Evolutionary conservation across 306 rosid genomes (phyloP), one percentile per base, ranked within the genome.

Genomic region (Quercus cerris): DNA sequence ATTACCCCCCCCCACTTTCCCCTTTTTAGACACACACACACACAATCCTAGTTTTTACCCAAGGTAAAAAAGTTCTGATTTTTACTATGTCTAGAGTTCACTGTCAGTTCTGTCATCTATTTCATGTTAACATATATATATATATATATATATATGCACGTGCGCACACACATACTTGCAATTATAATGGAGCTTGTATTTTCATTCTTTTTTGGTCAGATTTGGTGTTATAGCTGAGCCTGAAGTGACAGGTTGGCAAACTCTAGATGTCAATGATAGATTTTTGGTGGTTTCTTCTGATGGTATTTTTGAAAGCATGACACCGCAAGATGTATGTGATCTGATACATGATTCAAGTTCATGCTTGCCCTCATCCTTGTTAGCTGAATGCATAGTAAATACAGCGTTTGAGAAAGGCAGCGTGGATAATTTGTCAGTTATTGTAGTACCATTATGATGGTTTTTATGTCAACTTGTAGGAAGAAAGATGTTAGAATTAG

Each of bases 231-330:
- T 30, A 72, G 58, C 59, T 22, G 57, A 49, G 56, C 75, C 75
- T 23, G 59, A 71, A 15, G 35, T 71, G 57, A 71, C 22, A 3
- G 35, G 20, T 23, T 71, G 75, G 75, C 57, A 44, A 56, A 61
- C 49, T 8, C 25, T 28, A 54, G 18, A 72, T 23, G 15, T 31
- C 22, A 31, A 38, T n/a, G 14, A 56, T 56, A 33, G 30, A 18
- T 31, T 33, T 35, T 80, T 55, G 58, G 51, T 80, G 23, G 74
- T 17, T 18, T 75, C 72, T 52, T 52, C 70, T 76, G 20, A 38
- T 11, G 75, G 75, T 33, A 35, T 19, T 33, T 80, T 80, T 5
- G 18, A 64, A 54, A 80, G 78, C 68, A 52, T 72, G 66, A 80
- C 69, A 33, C 8, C 58, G 12, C 5, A 63, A 64, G 78, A 35